Percentiles rank a stretch among this genome's conserved stretches.
Conservation (phyloP, 75 land plant genomes). For the Cunninghamia lanceolata region DNA sequence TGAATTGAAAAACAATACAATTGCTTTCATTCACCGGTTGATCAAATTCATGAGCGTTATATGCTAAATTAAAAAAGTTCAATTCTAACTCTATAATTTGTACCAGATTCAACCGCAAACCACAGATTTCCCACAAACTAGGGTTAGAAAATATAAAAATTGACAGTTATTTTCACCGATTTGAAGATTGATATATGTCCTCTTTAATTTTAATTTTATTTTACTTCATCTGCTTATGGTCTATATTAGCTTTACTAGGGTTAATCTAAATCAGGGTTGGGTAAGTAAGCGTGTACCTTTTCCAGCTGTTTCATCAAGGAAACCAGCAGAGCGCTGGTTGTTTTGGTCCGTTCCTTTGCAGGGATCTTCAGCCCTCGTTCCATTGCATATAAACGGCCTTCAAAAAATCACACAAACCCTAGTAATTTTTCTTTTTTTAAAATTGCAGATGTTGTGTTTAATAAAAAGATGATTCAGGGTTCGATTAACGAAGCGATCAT, state of each 20-base stretch:
- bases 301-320: slow-evolving; percentile 97
- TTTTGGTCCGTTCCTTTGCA: slow-evolving; percentile 70
- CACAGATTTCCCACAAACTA: too few relatives aligned
- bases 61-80: too few relatives aligned
- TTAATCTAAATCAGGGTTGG: neutral
- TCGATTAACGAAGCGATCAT: neutral
- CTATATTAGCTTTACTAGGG: neutral
- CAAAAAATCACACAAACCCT: neutral
- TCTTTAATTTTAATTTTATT: too few relatives aligned
- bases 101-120: too few relatives aligned
- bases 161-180: too few relatives aligned
- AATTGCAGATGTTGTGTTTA: neutral
- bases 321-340: slow-evolving; percentile 71
- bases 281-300: slow-evolving; percentile 50
- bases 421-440: neutral
- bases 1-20: too few relatives aligned
- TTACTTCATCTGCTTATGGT: too few relatives aligned
- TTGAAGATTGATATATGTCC: too few relatives aligned
- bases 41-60: too few relatives aligned
- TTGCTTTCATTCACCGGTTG: too few relatives aligned
- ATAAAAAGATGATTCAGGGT: neutral
- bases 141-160: too few relatives aligned
- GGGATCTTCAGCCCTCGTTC: slow-evolving; percentile 90
- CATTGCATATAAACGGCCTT: slow-evolving; percentile 97
- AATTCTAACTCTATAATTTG: too few relatives aligned